Evolutionary conservation across 805 yeast genomes (phyloP).

Genomic region (Kuraishia hungarica): DNA sequence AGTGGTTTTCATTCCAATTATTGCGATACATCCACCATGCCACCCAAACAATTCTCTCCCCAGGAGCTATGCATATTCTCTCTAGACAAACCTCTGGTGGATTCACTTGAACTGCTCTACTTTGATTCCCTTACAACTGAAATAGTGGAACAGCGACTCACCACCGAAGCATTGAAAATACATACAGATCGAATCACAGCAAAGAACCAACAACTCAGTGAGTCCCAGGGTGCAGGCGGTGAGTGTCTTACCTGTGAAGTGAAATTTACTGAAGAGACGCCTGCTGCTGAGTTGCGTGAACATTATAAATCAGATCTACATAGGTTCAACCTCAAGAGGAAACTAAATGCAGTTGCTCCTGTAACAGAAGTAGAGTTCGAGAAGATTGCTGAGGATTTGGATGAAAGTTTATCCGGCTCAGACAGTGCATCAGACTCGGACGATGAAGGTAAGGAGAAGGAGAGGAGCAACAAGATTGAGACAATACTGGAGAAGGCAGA

Average conservation of each 20-base stretch:
- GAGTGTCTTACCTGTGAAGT: conserved; percentile 9
- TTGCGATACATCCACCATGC: neutral
- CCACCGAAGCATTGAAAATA: conserved; percentile 10
- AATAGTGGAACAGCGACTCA: conserved; percentile 15
- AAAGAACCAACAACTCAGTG: neutral
- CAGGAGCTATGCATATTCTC: conserved; percentile 41
- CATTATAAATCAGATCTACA: conserved; percentile 57
- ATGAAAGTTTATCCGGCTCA: conserved; percentile 55
- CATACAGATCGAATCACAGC: conserved; percentile 4
- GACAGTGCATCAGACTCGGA: conserved; percentile 28
- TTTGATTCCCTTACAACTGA: conserved; percentile 44
- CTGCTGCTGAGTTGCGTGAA: conserved; percentile 16
- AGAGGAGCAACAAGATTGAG: conserved; percentile 13
- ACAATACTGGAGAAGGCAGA: conserved; percentile 8
- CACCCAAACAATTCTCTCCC: neutral
- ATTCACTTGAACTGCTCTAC: conserved; percentile 41
- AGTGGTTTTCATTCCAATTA: too few species aligned
- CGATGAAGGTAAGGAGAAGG: conserved; percentile 19
- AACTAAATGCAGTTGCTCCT: conserved; percentile 32
- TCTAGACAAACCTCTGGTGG: conserved; percentile 28
- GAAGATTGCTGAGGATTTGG: conserved; percentile 36
- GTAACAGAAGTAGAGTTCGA: conserved; percentile 55
- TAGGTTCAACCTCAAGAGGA: conserved; percentile 50
- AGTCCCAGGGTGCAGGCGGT: conserved; percentile 4
- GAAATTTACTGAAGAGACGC: conserved; percentile 3